Conservation (phyloP, 768 basidiomycete genomes). For the Mycena venus region DNA sequence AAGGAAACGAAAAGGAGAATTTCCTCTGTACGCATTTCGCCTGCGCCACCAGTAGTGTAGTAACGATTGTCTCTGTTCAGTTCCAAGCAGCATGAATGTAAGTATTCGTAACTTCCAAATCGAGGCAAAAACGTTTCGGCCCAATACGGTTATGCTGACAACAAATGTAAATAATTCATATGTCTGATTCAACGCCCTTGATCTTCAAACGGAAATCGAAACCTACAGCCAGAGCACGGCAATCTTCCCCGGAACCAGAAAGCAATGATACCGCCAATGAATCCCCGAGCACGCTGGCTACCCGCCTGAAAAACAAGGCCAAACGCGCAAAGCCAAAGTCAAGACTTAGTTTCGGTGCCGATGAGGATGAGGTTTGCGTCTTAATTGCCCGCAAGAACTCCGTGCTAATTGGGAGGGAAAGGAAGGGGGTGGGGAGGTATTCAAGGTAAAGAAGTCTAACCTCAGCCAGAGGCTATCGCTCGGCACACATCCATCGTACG, state of each 20-base stretch:
- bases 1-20: no score
- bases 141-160: neutral
- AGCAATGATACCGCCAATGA: conserved; percentile 53
- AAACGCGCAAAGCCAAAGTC: conserved; percentile 78
- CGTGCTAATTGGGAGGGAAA: conserved; percentile 52
- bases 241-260: conserved; percentile 55
- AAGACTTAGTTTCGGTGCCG: conserved; percentile 83
- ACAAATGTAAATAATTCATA: conserved; percentile 23
- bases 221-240: conserved; percentile 54
- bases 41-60: no score
- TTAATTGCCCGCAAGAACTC: conserved; percentile 20
- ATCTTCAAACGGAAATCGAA: conserved; percentile 68
- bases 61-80: no score
- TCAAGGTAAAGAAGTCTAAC: conserved; percentile 74
- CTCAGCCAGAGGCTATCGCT: conserved; percentile 41
- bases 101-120: neutral
- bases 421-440: conserved; percentile 73
- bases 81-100: no score
- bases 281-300: conserved; percentile 71
- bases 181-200: conserved; percentile 60
- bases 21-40: no score
- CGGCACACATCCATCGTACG: conserved; percentile 66
- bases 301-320: conserved; percentile 79
- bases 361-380: conserved; percentile 69
- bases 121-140: neutral